Evolutionary conservation across 1,139 yeast genomes (phyloP).

Genomic region (Candida labiduridarum): DNA sequence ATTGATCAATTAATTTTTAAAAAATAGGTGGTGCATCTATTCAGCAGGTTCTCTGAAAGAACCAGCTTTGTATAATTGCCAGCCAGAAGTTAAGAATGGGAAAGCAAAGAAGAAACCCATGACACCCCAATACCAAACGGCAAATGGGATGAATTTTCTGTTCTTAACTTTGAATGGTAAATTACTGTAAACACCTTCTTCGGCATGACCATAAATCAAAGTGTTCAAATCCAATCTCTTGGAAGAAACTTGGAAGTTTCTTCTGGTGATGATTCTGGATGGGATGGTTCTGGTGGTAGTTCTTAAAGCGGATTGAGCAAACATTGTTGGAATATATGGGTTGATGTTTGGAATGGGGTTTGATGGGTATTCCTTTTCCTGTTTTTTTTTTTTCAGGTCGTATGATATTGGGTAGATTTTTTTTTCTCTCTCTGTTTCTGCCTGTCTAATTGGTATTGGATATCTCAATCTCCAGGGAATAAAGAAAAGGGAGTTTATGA

Average conservation of each 20-base stretch:
- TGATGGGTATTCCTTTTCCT: background rate
- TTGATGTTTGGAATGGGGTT: background rate
- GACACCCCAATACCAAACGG: conserved; percentile 77
- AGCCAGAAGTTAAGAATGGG: conserved; percentile 70
- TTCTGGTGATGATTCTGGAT: conserved; percentile 20
- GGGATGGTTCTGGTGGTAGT: conserved; percentile 26
- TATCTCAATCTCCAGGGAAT: background rate
- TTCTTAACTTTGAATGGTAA: conserved; percentile 91
- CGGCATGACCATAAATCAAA: conserved; percentile 44
- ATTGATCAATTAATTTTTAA: background rate
- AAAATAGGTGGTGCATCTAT: background rate
- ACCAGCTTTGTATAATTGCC: conserved; percentile 80
- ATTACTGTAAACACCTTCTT: conserved; percentile 89
- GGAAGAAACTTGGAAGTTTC: conserved; percentile 44
- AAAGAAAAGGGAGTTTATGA: background rate
- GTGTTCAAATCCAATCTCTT: conserved; percentile 27
- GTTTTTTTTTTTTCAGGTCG: background rate
- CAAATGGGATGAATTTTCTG: conserved; percentile 82
- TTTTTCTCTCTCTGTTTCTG: conserved; percentile 1
- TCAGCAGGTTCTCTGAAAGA: conserved; percentile 29
- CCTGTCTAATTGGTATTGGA: background rate
- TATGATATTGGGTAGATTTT: conserved; percentile 1
- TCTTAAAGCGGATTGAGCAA: conserved; percentile 35
- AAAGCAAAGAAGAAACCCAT: conserved; percentile 60
- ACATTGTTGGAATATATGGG: conserved; percentile 11